Evolutionary conservation across 345 rosid species (phyloP).

Genomic region (Pistacia atlantica): DNA sequence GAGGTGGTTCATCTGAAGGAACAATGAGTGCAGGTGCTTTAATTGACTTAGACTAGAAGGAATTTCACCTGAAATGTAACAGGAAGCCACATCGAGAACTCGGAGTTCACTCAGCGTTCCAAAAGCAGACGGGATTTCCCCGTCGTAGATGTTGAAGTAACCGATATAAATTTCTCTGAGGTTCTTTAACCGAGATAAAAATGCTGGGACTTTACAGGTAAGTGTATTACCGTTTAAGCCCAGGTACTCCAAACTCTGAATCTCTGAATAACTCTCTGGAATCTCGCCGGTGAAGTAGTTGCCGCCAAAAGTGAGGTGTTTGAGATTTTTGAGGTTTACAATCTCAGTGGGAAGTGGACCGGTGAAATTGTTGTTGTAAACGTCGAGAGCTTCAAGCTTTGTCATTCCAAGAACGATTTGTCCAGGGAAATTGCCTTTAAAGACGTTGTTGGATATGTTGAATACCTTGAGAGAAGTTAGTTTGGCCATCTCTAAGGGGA

Average conservation of each 20-base stretch:
- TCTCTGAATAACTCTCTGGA: conserved; percentile 70
- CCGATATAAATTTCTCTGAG: conserved; percentile 58
- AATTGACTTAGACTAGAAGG: conserved; percentile 63
- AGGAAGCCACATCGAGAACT: conserved; percentile 64
- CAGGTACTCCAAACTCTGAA: conserved; percentile 62
- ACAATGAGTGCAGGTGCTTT: conserved; percentile 55
- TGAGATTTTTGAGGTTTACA: conserved; percentile 49
- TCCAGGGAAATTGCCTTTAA: conserved; percentile 62
- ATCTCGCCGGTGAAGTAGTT: conserved; percentile 74
- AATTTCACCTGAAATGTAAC: conserved; percentile 72
- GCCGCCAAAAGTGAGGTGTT: conserved; percentile 64
- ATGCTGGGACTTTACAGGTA: conserved; percentile 55
- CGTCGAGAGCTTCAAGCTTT: conserved; percentile 61
- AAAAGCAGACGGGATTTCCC: conserved; percentile 78
- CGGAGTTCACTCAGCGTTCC: conserved; percentile 61
- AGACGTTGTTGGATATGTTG: conserved; percentile 64
- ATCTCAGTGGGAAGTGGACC: conserved; percentile 63
- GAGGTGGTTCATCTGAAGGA: conserved; percentile 70
- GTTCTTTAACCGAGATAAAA: conserved; percentile 61
- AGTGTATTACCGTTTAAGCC: conserved; percentile 64
- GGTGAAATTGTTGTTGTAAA: conserved; percentile 66
- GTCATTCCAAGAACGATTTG: conserved; percentile 49
- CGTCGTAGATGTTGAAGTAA: conserved; percentile 54
- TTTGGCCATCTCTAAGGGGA: conserved; percentile 61
- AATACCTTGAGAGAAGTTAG: conserved; percentile 58